phyloP scores from a whole-genome alignment of 2,329 filamentous ascomycete species.

The Tolypocladium cylindrosporum region DNA sequence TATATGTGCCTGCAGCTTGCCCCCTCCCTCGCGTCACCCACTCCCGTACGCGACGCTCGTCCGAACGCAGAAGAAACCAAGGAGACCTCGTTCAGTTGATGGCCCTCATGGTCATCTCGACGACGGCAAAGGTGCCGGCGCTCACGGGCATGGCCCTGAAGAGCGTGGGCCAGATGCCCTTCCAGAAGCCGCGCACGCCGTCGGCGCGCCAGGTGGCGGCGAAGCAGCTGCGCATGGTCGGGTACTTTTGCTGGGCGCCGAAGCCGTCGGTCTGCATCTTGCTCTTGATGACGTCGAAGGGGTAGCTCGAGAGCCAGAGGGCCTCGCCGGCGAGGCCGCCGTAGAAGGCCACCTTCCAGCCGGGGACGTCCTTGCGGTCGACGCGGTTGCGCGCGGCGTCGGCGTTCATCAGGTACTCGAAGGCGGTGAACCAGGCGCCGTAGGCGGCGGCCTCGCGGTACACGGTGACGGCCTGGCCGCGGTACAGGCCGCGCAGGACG shows the following conservation, averaged over 20 bases:
- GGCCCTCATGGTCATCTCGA: constrained; percentile 55
- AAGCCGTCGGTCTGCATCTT: constrained; percentile 99
- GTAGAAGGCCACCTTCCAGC: constrained; percentile 81
- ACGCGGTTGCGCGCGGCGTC: constrained; percentile 72
- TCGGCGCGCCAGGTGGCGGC: constrained; percentile 68
- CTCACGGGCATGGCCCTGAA: constrained; percentile 94
- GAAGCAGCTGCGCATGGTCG: constrained; percentile 83
- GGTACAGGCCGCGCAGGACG: constrained; percentile 66
- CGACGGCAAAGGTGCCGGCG: constrained; percentile 92
- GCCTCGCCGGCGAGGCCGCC: constrained; percentile 90
- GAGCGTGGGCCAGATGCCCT: constrained; percentile 81
- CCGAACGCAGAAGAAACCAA: not conserved
- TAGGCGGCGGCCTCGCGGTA: constrained; percentile 89
- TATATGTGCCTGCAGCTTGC: not conserved
- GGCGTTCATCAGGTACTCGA: constrained; percentile 92
- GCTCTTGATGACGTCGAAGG: constrained; percentile 95
- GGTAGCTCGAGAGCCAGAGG: constrained; percentile 88
- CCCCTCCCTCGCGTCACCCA: not conserved
- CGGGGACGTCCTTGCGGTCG: constrained; percentile 66
- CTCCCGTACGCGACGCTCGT: not conserved
- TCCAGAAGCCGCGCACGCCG: constrained; percentile 84
- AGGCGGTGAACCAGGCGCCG: constrained; percentile 88
- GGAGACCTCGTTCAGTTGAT: constrained; percentile 29
- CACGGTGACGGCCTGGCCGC: constrained; percentile 77
- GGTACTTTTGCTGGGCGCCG: constrained; percentile 59